Conservation (phyloP, 148 eudicot genomes). For the Spergularia marina region DNA sequence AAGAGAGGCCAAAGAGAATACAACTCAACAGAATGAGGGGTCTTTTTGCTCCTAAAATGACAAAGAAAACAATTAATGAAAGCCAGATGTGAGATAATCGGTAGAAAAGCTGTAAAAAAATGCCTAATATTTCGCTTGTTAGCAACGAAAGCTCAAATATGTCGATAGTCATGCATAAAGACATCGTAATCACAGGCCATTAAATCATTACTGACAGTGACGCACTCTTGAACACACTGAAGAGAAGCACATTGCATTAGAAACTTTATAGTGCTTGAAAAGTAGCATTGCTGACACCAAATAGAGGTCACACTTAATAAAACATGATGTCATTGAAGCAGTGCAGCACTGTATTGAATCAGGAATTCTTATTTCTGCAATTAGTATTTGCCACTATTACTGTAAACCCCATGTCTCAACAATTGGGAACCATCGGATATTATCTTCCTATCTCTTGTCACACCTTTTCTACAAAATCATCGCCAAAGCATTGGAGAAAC, state of each 20-base stretch:
- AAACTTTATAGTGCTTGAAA: too few relatives aligned
- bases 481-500: too few relatives aligned
- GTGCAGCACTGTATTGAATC: too few relatives aligned
- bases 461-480: too few relatives aligned
- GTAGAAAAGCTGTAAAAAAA: background rate
- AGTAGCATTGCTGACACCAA: too few relatives aligned
- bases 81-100: background rate
- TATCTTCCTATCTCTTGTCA: too few relatives aligned
- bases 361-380: too few relatives aligned
- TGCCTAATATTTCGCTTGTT: background rate
- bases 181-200: background rate
- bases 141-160: background rate
- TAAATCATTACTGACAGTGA: background rate
- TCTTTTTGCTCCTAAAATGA: conserved; percentile 60
- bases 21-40: conserved; percentile 46
- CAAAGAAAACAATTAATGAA: conserved; percentile 2
- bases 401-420: too few relatives aligned
- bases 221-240: background rate
- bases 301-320: too few relatives aligned
- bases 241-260: background rate
- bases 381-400: too few relatives aligned
- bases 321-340: too few relatives aligned
- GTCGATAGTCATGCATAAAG: background rate
- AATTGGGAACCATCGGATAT: too few relatives aligned
- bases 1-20: conserved; percentile 61